phyloP scores from a whole-genome alignment of 2,329 filamentous ascomycete species.

The Dactylonectria macrodidyma region DNA sequence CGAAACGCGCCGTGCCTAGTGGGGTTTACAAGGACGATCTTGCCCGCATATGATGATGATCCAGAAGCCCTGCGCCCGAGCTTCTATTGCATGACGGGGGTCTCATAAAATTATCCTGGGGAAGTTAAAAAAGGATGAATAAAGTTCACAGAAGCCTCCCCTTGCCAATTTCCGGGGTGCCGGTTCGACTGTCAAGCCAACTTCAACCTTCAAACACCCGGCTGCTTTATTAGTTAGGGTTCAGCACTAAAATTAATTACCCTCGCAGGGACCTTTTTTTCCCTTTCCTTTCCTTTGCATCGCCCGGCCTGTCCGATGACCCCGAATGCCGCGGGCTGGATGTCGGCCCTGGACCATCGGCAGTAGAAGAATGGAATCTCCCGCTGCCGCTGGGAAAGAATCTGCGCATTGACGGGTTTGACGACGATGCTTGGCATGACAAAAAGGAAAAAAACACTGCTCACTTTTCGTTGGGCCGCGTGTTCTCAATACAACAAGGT shows the following conservation, averaged over 20 bases:
- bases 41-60: not conserved
- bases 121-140: not conserved
- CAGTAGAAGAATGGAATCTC: too few species aligned
- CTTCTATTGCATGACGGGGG: not conserved
- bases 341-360: too few species aligned
- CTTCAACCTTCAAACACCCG: too few species aligned
- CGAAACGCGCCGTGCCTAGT: too few species aligned
- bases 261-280: too few species aligned
- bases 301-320: not conserved
- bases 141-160: not conserved
- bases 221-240: not conserved
- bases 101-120: not conserved
- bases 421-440: not conserved
- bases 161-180: conserved; percentile 7
- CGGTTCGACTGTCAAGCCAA: not conserved
- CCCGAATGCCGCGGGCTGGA: not conserved
- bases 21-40: too few species aligned
- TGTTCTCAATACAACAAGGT: not conserved
- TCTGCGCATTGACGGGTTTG: not conserved
- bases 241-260: not conserved
- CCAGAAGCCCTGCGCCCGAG: too few species aligned
- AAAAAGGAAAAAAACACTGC: not conserved
- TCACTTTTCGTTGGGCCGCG: not conserved
- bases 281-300: too few species aligned
- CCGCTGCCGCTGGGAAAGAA: not conserved